A percentile compares a stretch with the other conserved stretches of the same genome.
Conservation (phyloP, 2,329 filamentous ascomycete genomes). For the Lizonia empirigonia region DNA sequence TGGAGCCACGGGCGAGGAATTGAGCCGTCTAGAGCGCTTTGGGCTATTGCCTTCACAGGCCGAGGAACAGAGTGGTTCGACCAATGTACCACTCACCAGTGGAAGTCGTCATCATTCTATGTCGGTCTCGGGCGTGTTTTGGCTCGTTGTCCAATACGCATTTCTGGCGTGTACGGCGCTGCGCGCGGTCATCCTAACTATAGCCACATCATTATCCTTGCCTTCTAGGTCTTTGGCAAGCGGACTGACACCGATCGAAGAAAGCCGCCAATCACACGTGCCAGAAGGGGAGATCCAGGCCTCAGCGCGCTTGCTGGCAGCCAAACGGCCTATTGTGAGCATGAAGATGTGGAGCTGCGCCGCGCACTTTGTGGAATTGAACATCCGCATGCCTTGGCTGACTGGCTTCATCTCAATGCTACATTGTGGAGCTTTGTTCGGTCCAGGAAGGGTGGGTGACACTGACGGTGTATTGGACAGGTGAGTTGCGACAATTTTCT, state of each 20-base stretch:
- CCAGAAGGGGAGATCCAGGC: slow-evolving; percentile 36
- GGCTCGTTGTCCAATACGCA: slow-evolving; percentile 60
- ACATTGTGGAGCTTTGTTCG: slow-evolving; percentile 74
- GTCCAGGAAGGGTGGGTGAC: slow-evolving; percentile 75
- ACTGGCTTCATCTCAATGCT: slow-evolving; percentile 74
- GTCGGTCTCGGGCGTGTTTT: slow-evolving; percentile 54
- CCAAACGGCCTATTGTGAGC: slow-evolving; percentile 69
- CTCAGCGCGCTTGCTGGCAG: slow-evolving; percentile 39
- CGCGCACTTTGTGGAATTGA: slow-evolving; percentile 73
- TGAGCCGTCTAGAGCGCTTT: slow-evolving; percentile 61
- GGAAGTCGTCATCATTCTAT: slow-evolving; percentile 25
- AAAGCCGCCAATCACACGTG: slow-evolving; percentile 39
- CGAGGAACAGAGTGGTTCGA: slow-evolving; percentile 31
- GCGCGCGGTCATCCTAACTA: slow-evolving; percentile 67
- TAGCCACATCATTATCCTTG: slow-evolving; percentile 71
- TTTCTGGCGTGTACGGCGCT: slow-evolving; percentile 63
- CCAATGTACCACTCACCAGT: slow-evolving; percentile 23
- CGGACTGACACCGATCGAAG: slow-evolving; percentile 38
- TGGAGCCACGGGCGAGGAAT: slow-evolving; percentile 27
- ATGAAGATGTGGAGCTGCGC: slow-evolving; percentile 80
- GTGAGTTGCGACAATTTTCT: slow-evolving; percentile 65
- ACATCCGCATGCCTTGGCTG: slow-evolving; percentile 89
- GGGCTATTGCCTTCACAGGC: slow-evolving; percentile 56
- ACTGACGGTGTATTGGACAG: slow-evolving; percentile 84
- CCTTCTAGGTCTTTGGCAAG: slow-evolving; percentile 58